Percentiles rank a stretch among this genome's conserved stretches.
Evolutionary conservation across 768 basidiomycete species (phyloP).

Genomic region (Rhodosporidiobolus odoratus): DNA sequence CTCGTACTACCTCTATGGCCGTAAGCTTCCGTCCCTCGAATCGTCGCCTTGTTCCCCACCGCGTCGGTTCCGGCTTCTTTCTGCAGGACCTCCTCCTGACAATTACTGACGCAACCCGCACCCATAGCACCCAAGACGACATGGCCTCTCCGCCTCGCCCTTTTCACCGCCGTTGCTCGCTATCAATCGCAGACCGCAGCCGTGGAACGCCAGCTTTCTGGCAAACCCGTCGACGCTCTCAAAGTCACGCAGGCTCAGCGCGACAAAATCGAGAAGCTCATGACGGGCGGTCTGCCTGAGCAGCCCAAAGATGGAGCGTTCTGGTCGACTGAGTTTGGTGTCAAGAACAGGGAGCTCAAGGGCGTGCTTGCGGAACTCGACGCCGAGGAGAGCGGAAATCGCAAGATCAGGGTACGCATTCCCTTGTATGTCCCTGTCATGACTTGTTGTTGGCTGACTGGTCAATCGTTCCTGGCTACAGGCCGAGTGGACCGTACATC

Average conservation of each 20-base stretch:
- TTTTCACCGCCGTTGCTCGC: slow-evolving; percentile 63
- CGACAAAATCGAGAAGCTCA: slow-evolving; percentile 39
- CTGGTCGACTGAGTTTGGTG: slow-evolving; percentile 80
- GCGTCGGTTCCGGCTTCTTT: too few relatives aligned
- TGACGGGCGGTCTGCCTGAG: slow-evolving; percentile 57
- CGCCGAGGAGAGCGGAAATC: slow-evolving; percentile 61
- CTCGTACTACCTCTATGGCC: slow-evolving; percentile 7
- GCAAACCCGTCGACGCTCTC: background rate
- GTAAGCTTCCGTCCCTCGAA: background rate
- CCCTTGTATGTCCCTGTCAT: slow-evolving; percentile 53
- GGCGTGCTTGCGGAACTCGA: slow-evolving; percentile 77
- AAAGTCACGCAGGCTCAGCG: background rate
- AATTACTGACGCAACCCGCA: background rate
- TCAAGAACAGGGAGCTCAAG: slow-evolving; percentile 61
- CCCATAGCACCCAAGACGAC: slow-evolving; percentile 51
- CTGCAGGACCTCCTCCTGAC: background rate
- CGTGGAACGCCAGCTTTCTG: slow-evolving; percentile 44
- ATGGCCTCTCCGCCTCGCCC: slow-evolving; percentile 92
- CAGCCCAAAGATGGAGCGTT: slow-evolving; percentile 77
- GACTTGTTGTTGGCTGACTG: background rate
- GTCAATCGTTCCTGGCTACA: slow-evolving; percentile 58
- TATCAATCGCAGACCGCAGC: slow-evolving; percentile 70
- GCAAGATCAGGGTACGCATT: slow-evolving; percentile 87
- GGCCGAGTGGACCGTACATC: slow-evolving; percentile 54
- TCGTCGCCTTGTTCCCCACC: background rate